Percentiles rank a stretch among this genome's conserved stretches.
These are phyloP conservation scores for Nicotiana undulata DNA, from an alignment of 257 asterid genomes.

Conservation along the genomic window DNA sequence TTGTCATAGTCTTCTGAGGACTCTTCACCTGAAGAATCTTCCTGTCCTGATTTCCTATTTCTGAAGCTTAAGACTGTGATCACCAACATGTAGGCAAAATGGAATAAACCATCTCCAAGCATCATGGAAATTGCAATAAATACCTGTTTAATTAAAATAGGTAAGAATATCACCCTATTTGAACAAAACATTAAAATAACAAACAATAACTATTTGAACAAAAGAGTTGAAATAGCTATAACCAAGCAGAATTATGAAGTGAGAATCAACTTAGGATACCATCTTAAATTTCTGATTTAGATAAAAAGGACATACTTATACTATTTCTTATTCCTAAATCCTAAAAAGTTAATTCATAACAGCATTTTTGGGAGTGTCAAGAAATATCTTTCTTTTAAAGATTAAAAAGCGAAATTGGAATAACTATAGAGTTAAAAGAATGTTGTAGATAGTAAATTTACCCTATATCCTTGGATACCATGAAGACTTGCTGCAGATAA, in stretches of 20 bases:
- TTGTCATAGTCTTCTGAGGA: conserved; percentile 15
- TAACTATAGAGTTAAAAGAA: neutral
- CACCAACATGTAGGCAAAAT: conserved; percentile 41
- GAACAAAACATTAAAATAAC: no score
- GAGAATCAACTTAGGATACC: neutral
- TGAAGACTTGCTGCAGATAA: neutral
- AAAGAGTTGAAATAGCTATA: neutral
- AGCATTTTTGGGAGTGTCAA: no score
- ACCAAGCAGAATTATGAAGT: neutral
- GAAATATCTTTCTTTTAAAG: no score
- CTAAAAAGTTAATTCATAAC: no score
- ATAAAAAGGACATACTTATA: no score
- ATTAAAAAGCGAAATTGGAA: neutral
- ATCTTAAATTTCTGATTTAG: no score
- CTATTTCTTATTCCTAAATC: no score
- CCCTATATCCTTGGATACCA: conserved; percentile 15
- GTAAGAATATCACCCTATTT: no score
- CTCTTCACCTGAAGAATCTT: neutral
- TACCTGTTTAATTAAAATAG: conserved; percentile 16
- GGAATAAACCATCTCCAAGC: conserved; percentile 78
- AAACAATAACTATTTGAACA: no score
- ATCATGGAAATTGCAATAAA: conserved; percentile 67
- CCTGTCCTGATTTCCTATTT: neutral
- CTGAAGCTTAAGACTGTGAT: conserved; percentile 19
- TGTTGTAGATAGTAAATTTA: neutral